These are phyloP conservation scores for Aspergillus niger DNA, from an alignment of 2,329 filamentous ascomycete species.

Conservation along the genomic window DNA sequence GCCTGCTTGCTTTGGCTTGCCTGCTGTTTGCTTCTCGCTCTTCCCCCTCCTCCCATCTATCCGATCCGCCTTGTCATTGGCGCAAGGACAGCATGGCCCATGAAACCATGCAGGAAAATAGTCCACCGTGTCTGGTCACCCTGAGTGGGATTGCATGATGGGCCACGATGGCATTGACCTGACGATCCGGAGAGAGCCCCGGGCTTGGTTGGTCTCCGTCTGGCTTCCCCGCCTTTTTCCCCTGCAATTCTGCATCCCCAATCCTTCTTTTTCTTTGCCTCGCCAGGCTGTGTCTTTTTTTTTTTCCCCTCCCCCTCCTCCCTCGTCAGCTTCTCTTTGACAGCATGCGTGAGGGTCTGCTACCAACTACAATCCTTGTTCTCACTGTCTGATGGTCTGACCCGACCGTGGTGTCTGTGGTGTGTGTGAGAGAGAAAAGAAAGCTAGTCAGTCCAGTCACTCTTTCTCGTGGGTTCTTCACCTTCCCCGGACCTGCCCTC, in stretches of 20 bases:
- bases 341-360: background rate
- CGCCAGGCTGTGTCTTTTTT: background rate
- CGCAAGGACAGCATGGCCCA: background rate
- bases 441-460: background rate
- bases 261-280: background rate
- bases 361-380: background rate
- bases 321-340: background rate
- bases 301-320: background rate
- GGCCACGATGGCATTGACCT: background rate
- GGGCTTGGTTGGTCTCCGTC: background rate
- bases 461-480: too few relatives aligned
- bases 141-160: background rate
- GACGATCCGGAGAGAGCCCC: conserved; percentile 11
- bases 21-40: background rate
- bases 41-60: background rate
- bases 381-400: background rate
- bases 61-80: background rate
- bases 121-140: too few relatives aligned
- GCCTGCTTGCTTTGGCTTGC: too few relatives aligned
- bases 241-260: background rate
- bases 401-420: background rate
- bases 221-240: conserved; percentile 13
- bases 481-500: background rate
- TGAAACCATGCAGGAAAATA: background rate
- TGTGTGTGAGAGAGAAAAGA: background rate